Base-by-base conservation (phyloP, 257 asterid species). In the Solanum commersonii region DNA sequence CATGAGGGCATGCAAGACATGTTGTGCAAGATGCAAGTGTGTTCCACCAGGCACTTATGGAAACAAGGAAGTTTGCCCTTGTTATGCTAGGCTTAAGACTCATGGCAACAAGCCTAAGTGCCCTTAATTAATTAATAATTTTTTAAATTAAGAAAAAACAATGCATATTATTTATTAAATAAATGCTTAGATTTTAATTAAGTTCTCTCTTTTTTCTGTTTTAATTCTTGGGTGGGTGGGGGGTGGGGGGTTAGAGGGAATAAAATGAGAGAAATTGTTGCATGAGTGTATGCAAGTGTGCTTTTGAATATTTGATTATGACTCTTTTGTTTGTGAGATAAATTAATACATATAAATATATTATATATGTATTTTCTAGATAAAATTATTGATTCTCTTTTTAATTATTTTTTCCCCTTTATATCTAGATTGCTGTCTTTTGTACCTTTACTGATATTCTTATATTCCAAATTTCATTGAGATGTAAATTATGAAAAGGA, bases 31-130 rank as follows among this genome's bases (percentile, higher is more conserved):
- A 87, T 94, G 97, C 90, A 85, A 92, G 38, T 94, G 97, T 23
- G 98, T 95, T 27, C 98, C 98, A 52, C 98, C 95, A 3, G 98
- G 98, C 22, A 93, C 95, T 25, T 92, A 89, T 25, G 96, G 98
- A 67, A 90, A 95, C 91, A 92, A 91, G 79, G 73, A 68, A 46
- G 86, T 67, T 37, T 95, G 97, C 89, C 97, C 95, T 52, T 95
- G 97, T 84, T 94, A 94, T 89, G 97, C 96, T 86, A 90, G 88
- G 10, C 89, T 90, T 22, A 94, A 68, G 89, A 95, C 97, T 73
- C 96, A 89, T 85, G 95, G 96, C 74, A 90, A 94, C 82, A 91
- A 25, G 89, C 97, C 90, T 59, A 94, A 94, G 90, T 93, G 98
- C 88, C 98, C 98, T 89, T 94, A 91, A 90, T 87, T 31, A 5